Conservation (phyloP, 176 grass and related monocot genomes). For the sorghum (Sorghum bicolor) region DNA sequence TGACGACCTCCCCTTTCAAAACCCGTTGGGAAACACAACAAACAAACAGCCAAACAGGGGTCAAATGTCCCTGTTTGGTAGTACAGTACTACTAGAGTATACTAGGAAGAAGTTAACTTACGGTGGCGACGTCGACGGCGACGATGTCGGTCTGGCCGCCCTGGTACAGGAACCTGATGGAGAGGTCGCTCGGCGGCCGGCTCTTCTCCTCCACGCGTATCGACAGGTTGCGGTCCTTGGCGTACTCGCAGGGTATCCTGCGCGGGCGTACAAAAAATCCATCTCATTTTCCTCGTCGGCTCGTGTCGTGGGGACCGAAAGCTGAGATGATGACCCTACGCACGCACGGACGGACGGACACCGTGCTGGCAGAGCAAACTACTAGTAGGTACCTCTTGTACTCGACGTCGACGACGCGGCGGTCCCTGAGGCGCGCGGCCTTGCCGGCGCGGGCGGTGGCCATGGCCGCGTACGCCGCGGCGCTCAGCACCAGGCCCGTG, state of each 20-base stretch:
- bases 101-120: neutral
- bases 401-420: conserved; percentile 53
- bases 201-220: conserved; percentile 61
- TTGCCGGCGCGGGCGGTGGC: conserved; percentile 33
- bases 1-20: neutral
- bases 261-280: neutral
- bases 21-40: neutral
- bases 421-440: conserved; percentile 33
- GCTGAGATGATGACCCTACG: neutral
- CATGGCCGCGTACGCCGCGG: conserved; percentile 62
- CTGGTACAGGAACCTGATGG: conserved; percentile 71
- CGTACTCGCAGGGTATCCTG: conserved; percentile 62
- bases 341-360: no score
- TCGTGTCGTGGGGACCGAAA: neutral
- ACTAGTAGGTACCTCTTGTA: conserved; percentile 82
- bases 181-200: conserved; percentile 24
- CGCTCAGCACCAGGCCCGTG: conserved; percentile 46
- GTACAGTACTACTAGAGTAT: no score
- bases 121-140: conserved; percentile 72
- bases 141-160: conserved; percentile 79
- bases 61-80: neutral
- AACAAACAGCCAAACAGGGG: no score
- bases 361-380: neutral
- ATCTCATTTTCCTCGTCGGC: no score
- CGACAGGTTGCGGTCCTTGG: conserved; percentile 47